A percentile compares a stretch with the other conserved stretches of the same genome.
phyloP scores from a whole-genome alignment of 1,139 yeast genomes.

The Yamadazyma siamensis region DNA sequence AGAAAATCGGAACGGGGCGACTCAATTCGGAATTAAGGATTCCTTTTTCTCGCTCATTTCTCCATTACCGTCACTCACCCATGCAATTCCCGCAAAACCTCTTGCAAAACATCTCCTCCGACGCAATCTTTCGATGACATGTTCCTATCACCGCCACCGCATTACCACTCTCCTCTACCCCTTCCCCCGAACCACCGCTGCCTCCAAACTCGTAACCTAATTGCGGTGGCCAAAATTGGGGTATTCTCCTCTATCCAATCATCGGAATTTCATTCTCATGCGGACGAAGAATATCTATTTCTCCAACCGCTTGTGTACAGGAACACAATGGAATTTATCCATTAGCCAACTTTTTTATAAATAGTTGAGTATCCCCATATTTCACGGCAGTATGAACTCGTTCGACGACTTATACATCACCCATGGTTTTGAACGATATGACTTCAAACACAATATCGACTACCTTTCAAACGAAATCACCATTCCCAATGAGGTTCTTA shows the following conservation, averaged over 20 bases:
- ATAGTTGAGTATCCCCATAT: not conserved
- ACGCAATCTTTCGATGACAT: no score
- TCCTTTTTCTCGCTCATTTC: no score
- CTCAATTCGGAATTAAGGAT: no score
- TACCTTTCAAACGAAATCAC: constrained; percentile 21
- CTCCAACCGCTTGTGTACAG: not conserved
- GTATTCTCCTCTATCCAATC: constrained; percentile 1
- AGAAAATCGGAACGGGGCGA: no score
- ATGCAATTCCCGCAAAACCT: no score
- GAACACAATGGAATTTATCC: not conserved
- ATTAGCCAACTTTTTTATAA: not conserved
- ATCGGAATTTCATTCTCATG: constrained; percentile 1
- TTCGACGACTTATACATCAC: constrained; percentile 20
- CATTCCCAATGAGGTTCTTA: constrained; percentile 11
- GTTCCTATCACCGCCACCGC: no score
- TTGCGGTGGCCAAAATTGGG: no score
- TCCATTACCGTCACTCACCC: no score
- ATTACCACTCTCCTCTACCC: not conserved
- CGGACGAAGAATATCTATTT: not conserved
- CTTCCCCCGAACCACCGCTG: not conserved
- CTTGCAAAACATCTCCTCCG: no score
- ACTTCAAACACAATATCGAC: constrained; percentile 34
- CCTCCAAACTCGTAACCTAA: no score
- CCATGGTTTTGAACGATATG: constrained; percentile 11
- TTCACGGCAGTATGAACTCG: constrained; percentile 13